phyloP scores from a whole-genome alignment of 495 filamentous ascomycete genomes.

The Chaetomidium leptoderma region DNA sequence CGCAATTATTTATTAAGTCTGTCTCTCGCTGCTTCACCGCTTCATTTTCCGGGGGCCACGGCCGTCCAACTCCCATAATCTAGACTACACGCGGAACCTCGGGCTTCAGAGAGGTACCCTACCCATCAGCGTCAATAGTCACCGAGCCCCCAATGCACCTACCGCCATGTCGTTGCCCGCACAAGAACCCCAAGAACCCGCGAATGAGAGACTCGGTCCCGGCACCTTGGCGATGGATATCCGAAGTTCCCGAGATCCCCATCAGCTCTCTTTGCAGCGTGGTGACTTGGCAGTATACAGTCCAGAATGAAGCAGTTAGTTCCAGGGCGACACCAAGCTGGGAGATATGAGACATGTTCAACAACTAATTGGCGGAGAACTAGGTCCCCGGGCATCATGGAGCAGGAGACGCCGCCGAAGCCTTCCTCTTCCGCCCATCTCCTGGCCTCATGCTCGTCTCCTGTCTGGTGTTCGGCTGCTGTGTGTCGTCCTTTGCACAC shows the following conservation, averaged over 20 bases:
- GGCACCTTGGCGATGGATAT: slow-evolving; percentile 2
- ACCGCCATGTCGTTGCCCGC: slow-evolving; percentile 17
- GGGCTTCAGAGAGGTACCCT: too few relatives aligned
- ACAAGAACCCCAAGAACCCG: not conserved
- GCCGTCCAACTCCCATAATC: not conserved
- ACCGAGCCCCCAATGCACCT: slow-evolving; percentile 17
- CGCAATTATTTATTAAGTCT: too few relatives aligned
- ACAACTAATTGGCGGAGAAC: slow-evolving; percentile 11
- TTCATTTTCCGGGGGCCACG: not conserved
- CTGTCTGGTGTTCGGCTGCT: slow-evolving; percentile 45
- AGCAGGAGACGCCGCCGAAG: not conserved
- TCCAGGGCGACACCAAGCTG: not conserved
- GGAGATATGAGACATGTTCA: not conserved
- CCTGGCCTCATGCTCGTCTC: slow-evolving; percentile 41
- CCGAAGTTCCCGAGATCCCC: slow-evolving; percentile 23
- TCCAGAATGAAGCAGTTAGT: slow-evolving; percentile 26
- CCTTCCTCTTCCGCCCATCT: slow-evolving; percentile 31
- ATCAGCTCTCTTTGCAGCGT: slow-evolving; percentile 22
- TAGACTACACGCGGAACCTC: not conserved
- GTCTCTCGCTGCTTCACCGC: too few relatives aligned
- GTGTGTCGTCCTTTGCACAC: slow-evolving; percentile 43
- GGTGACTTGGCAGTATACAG: slow-evolving; percentile 27
- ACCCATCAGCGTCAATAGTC: too few relatives aligned
- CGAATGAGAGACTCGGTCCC: too few relatives aligned
- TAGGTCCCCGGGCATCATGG: slow-evolving; percentile 9